phyloP scores from a whole-genome alignment of 169 alveolate species.

The Neospora caninum region DNA sequence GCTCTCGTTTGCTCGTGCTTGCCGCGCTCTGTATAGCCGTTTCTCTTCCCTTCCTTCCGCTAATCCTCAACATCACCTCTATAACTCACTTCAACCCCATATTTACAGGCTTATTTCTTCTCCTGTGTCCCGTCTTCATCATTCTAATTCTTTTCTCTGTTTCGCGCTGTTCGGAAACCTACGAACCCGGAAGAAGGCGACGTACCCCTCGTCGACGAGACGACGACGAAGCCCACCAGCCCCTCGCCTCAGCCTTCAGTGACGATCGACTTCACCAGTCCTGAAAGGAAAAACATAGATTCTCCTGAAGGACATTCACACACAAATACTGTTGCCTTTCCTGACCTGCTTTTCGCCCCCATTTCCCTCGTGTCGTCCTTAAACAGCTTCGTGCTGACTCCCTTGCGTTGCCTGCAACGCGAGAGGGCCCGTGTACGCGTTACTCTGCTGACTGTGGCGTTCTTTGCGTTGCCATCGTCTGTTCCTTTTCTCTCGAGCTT shows the following conservation, averaged over 20 bases:
- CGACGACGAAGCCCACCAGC: slow-evolving; percentile 6
- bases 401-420: too few species aligned
- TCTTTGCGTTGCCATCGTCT: too few species aligned
- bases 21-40: not conserved
- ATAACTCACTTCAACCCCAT: slow-evolving; percentile 17
- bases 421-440: too few species aligned
- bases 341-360: too few species aligned
- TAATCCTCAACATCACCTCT: not conserved
- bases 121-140: not conserved
- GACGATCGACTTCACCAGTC: not conserved
- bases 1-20: slow-evolving; percentile 12
- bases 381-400: too few species aligned
- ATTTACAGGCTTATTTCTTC: not conserved
- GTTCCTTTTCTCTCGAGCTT: too few species aligned
- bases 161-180: slow-evolving; percentile 24
- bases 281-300: not conserved
- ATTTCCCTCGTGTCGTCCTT: too few species aligned
- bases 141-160: not conserved
- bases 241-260: not conserved
- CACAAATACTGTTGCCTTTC: too few species aligned
- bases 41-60: not conserved
- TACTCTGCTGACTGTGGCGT: too few species aligned
- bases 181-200: not conserved
- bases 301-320: not conserved
- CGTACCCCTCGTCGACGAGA: not conserved